A percentile compares a stretch with the other conserved stretches of the same genome.
Conservation (phyloP, 768 basidiomycete genomes). For the Russula brevipes region DNA sequence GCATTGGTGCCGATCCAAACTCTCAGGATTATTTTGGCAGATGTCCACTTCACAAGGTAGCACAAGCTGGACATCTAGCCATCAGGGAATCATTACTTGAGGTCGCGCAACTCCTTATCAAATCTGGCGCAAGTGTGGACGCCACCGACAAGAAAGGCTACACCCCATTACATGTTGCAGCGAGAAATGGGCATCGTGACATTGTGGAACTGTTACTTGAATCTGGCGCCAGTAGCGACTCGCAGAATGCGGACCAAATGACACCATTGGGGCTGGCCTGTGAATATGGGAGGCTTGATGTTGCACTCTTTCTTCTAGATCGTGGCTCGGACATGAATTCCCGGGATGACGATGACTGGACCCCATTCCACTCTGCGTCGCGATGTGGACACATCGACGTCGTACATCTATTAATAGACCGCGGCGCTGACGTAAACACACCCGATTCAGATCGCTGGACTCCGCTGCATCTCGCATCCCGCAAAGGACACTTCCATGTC, state of each 20-base stretch:
- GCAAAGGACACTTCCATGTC: too few relatives aligned
- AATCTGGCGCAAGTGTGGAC: not conserved
- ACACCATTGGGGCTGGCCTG: not conserved
- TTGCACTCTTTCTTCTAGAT: not conserved
- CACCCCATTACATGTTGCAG: slow-evolving; percentile 3
- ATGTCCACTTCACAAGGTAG: not conserved
- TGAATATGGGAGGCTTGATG: not conserved
- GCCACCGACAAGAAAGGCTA: not conserved
- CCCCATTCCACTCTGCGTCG: too few relatives aligned
- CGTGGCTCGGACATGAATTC: too few relatives aligned
- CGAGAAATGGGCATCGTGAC: not conserved
- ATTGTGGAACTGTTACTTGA: not conserved
- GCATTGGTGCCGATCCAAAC: not conserved
- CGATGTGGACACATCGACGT: too few relatives aligned
- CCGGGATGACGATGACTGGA: too few relatives aligned
- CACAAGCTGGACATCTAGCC: not conserved
- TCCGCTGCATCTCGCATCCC: too few relatives aligned
- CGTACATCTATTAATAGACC: too few relatives aligned
- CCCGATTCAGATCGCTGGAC: too few relatives aligned
- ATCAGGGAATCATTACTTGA: not conserved
- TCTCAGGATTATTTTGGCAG: too few relatives aligned
- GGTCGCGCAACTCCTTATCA: not conserved
- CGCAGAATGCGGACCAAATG: not conserved
- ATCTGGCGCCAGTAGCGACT: not conserved
- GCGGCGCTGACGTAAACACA: too few relatives aligned